Percentiles rank a stretch among this genome's conserved stretches.
These are phyloP conservation scores for Pseudophaeomoniella oleicola DNA, from an alignment of 2,329 filamentous ascomycete genomes.

Conservation along the genomic window DNA sequence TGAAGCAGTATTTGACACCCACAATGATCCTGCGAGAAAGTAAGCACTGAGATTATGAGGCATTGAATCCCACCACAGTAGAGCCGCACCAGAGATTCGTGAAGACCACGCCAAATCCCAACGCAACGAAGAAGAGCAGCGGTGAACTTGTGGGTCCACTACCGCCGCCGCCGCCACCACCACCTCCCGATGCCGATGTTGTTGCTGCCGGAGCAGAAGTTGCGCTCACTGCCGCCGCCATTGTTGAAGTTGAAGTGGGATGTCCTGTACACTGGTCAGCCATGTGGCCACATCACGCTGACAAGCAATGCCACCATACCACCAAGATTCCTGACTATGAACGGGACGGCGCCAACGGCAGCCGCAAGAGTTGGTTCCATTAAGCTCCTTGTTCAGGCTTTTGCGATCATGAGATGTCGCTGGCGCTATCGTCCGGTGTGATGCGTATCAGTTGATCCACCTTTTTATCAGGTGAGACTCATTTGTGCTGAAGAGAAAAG, in stretches of 20 bases:
- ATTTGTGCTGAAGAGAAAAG: too few relatives aligned
- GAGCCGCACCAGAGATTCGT: constrained; percentile 84
- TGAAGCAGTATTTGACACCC: constrained; percentile 97
- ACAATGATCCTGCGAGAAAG: constrained; percentile 77
- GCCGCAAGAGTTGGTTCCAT: not conserved
- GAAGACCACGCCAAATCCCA: constrained; percentile 96
- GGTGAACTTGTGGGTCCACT: constrained; percentile 53
- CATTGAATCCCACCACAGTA: not conserved
- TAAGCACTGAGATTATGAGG: not conserved
- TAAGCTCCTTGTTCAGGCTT: too few relatives aligned
- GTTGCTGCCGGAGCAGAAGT: constrained; percentile 9
- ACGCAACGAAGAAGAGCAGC: constrained; percentile 79
- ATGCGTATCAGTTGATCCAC: too few relatives aligned
- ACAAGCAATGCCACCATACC: too few relatives aligned
- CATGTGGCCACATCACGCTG: too few relatives aligned
- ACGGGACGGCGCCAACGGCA: not conserved
- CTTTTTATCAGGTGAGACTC: too few relatives aligned
- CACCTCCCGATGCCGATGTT: constrained; percentile 11
- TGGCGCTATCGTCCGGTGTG: too few relatives aligned
- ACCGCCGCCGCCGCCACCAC: constrained; percentile 20
- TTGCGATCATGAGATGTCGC: too few relatives aligned
- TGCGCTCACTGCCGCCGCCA: constrained; percentile 9
- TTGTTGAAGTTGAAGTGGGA: constrained; percentile 3
- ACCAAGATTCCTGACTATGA: not conserved
- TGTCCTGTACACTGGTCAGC: not conserved